These are phyloP conservation scores for Claviceps quebecensis DNA, from an alignment of 2,329 filamentous ascomycete species.

Conservation along the genomic window DNA sequence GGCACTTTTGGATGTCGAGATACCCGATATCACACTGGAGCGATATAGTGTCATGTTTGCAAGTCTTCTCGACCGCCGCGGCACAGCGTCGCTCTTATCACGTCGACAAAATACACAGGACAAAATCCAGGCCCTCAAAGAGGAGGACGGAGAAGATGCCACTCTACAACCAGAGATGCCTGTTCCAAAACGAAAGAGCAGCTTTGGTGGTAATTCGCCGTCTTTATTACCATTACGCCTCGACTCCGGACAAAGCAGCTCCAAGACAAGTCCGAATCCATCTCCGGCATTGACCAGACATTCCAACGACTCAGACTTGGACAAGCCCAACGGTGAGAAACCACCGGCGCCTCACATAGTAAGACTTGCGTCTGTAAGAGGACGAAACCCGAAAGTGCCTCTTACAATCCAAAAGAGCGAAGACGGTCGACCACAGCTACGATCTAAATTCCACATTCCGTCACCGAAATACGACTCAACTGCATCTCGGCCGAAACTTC, in stretches of 20 bases:
- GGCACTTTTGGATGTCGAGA: constrained; percentile 55
- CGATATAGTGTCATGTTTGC: constrained; percentile 92
- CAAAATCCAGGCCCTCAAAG: constrained; percentile 23
- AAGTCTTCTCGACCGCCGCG: constrained; percentile 44
- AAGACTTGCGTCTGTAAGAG: constrained; percentile 2
- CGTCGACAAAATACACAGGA: constrained; percentile 46
- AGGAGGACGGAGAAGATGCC: neutral
- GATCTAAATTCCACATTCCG: constrained; percentile 6
- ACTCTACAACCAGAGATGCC: constrained; percentile 14
- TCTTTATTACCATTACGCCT: constrained; percentile 31
- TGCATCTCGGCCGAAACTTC: constrained; percentile 1
- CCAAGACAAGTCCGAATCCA: constrained; percentile 38
- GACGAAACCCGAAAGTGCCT: neutral
- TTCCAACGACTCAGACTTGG: constrained; percentile 13
- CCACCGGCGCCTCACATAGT: constrained; percentile 2
- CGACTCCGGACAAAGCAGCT: constrained; percentile 12
- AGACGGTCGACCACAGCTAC: constrained; percentile 1
- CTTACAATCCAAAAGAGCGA: neutral
- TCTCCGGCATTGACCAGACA: constrained; percentile 38
- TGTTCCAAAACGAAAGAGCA: neutral
- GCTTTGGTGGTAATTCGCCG: neutral
- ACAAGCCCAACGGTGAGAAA: neutral
- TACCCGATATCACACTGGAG: constrained; percentile 69
- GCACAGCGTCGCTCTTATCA: constrained; percentile 29
- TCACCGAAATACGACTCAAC: constrained; percentile 1